Percentiles rank a stretch among this genome's conserved stretches.
These are phyloP conservation scores for Pluteus cervinus DNA, from an alignment of 768 basidiomycete genomes.

Conservation along the genomic window DNA sequence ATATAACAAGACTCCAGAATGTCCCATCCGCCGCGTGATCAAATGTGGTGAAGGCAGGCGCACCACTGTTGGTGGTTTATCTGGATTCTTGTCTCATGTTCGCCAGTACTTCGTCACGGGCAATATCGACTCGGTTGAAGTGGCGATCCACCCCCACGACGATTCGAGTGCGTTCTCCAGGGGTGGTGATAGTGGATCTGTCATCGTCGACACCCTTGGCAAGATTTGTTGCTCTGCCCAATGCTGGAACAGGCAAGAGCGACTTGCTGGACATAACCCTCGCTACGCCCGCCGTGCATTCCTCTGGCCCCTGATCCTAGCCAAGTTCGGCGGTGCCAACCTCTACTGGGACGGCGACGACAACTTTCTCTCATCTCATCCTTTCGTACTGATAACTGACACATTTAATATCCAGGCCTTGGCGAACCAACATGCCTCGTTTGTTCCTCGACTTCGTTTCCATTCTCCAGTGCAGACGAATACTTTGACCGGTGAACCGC, in stretches of 20 bases:
- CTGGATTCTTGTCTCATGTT: slow-evolving; percentile 23
- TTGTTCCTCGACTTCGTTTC: too few species aligned
- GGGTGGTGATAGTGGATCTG: slow-evolving; percentile 32
- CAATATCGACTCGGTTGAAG: slow-evolving; percentile 13
- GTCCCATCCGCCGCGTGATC: slow-evolving; percentile 19
- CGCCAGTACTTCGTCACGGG: slow-evolving; percentile 14
- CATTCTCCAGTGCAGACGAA: too few species aligned
- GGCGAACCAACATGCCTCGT: too few species aligned
- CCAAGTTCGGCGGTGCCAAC: too few species aligned
- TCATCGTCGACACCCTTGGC: slow-evolving; percentile 24
- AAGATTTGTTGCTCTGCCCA: slow-evolving; percentile 29
- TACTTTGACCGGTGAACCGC: too few species aligned
- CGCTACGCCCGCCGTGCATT: slow-evolving; percentile 27
- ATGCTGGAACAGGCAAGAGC: slow-evolving; percentile 20
- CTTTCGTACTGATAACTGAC: too few species aligned
- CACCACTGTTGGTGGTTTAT: slow-evolving; percentile 26
- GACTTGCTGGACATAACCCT: slow-evolving; percentile 25
- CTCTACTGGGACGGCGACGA: too few species aligned
- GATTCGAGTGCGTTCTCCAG: slow-evolving; percentile 27
- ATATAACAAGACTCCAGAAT: slow-evolving; percentile 20
- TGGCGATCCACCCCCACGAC: slow-evolving; percentile 20
- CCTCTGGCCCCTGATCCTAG: slow-evolving; percentile 11
- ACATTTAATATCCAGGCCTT: too few species aligned
- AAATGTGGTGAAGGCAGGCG: slow-evolving; percentile 25
- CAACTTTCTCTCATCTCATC: too few species aligned